Conservation (phyloP, 2,329 filamentous ascomycete genomes). For the Arthrobotrys entomopaga region DNA sequence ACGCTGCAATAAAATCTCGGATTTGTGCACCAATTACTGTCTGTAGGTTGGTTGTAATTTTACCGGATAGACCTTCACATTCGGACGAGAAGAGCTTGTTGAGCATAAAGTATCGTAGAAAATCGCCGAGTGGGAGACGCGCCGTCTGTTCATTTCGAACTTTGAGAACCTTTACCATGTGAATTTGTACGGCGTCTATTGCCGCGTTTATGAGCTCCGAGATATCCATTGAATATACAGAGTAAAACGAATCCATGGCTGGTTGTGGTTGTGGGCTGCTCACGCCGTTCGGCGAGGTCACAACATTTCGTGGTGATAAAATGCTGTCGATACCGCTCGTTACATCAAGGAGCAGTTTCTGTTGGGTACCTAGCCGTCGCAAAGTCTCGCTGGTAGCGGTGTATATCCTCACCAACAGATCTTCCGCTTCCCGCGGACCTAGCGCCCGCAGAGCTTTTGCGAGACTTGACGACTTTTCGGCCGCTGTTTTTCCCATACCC, state of each 20-base stretch:
- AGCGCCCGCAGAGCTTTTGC: constrained; percentile 87
- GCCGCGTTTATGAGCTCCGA: constrained; percentile 80
- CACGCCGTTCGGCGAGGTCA: constrained; percentile 65
- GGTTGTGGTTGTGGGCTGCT: constrained; percentile 57
- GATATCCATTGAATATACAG: constrained; percentile 70
- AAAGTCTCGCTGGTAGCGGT: constrained; percentile 87
- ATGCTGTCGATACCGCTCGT: constrained; percentile 69
- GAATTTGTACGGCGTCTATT: constrained; percentile 78
- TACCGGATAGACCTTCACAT: constrained; percentile 83
- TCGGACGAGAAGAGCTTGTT: constrained; percentile 86
- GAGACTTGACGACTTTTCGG: constrained; percentile 71
- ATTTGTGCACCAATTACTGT: constrained; percentile 84
- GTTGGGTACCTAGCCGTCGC: constrained; percentile 84
- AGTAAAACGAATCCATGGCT: constrained; percentile 50
- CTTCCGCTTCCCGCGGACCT: constrained; percentile 84
- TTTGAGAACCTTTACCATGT: constrained; percentile 76
- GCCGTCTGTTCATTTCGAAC: constrained; percentile 78
- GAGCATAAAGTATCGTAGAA: constrained; percentile 82
- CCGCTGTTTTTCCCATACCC: constrained; percentile 55
- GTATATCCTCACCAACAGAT: constrained; percentile 83
- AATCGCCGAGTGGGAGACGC: constrained; percentile 73
- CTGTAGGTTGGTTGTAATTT: constrained; percentile 79
- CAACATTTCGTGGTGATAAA: constrained; percentile 62
- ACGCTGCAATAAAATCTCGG: constrained; percentile 77
- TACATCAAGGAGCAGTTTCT: constrained; percentile 93